Conservation (phyloP, 306 rosid genomes). For the Rosa persica region DNA sequence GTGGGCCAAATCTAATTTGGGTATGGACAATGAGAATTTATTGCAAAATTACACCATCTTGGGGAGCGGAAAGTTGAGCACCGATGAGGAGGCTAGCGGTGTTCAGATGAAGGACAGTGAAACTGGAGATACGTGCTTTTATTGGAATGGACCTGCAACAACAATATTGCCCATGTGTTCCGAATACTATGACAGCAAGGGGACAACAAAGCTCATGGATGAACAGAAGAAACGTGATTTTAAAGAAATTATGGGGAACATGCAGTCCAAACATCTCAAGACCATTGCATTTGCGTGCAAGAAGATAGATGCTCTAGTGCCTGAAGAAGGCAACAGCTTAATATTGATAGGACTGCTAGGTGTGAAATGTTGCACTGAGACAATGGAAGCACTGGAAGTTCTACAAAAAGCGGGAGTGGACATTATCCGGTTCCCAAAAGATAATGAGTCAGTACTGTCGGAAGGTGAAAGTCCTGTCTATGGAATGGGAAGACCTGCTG, state of each 20-base stretch:
- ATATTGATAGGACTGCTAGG: slow-evolving; percentile 19
- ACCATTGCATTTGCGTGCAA: slow-evolving; percentile 22
- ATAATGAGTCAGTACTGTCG: background rate
- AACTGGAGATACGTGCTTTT: background rate
- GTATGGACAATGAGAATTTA: background rate
- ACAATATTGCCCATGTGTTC: slow-evolving; percentile 20
- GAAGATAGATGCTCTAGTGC: background rate
- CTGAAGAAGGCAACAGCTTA: background rate
- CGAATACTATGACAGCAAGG: background rate
- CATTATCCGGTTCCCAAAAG: slow-evolving; percentile 13
- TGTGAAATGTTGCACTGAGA: slow-evolving; percentile 1
- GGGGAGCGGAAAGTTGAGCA: background rate
- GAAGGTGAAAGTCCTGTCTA: background rate
- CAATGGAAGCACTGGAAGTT: background rate
- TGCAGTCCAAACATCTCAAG: slow-evolving; percentile 6
- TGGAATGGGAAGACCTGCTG: background rate
- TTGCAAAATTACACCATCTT: background rate
- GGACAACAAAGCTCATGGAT: background rate
- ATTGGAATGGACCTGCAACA: slow-evolving; percentile 22
- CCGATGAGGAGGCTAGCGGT: slow-evolving; percentile 17
- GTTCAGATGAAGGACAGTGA: slow-evolving; percentile 3
- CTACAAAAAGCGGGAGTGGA: slow-evolving; percentile 1
- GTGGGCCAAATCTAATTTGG: slow-evolving; percentile 24
- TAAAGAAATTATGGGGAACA: background rate
- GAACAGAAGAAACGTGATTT: slow-evolving; percentile 2